Conservation (phyloP, 495 filamentous ascomycete species). For the Darksidea phi region DNA sequence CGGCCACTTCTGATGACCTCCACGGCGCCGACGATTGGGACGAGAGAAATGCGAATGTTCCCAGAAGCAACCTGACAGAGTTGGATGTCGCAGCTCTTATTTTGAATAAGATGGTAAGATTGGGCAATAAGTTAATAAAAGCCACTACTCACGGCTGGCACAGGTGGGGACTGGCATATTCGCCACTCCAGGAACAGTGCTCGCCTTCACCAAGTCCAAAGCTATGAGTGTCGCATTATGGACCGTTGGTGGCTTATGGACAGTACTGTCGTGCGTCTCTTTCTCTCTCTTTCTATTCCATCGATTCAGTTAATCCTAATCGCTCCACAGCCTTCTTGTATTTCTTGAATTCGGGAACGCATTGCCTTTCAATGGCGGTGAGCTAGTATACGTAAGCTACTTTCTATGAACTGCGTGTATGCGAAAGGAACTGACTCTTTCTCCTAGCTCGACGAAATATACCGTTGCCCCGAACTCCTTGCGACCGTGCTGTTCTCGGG, state of each 20-base stretch:
- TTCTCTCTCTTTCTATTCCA: background rate
- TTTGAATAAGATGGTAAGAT: constrained; percentile 19
- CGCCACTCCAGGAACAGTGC: constrained; percentile 12
- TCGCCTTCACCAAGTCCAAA: constrained; percentile 12
- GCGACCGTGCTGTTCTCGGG: constrained; percentile 12
- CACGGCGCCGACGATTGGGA: constrained; percentile 11
- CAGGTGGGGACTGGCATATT: constrained; percentile 14
- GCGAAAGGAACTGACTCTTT: background rate
- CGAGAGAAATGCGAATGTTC: constrained; percentile 8
- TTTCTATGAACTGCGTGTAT: background rate
- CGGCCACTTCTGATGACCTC: background rate
- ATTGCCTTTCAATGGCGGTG: constrained; percentile 16
- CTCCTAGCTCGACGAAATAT: constrained; percentile 14
- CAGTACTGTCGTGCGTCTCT: background rate
- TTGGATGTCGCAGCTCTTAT: constrained; percentile 20
- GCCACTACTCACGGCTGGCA: background rate
- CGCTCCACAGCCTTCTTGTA: constrained; percentile 7
- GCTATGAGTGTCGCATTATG: background rate
- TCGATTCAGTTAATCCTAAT: background rate
- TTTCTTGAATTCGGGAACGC: constrained; percentile 17
- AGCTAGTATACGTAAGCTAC: constrained; percentile 16
- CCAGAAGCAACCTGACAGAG: constrained; percentile 12
- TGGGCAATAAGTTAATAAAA: background rate
- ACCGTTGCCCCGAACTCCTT: constrained; percentile 5
- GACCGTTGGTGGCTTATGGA: background rate